A percentile compares a stretch with the other conserved stretches of the same genome.
These are phyloP conservation scores for Zygoascus bituminiphila DNA, from an alignment of 805 yeast species.

Conservation along the genomic window DNA sequence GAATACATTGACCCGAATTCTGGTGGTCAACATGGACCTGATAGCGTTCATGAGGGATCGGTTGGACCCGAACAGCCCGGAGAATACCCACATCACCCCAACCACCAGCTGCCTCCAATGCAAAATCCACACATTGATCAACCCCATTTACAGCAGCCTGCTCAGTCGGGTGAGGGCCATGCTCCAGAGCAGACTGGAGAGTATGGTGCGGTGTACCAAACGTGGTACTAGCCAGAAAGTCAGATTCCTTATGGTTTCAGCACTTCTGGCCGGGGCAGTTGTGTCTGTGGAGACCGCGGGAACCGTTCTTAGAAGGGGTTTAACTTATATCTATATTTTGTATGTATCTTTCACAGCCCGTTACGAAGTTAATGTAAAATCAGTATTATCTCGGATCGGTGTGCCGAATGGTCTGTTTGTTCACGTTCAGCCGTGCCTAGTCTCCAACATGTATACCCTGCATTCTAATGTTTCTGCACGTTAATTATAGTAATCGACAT, in stretches of 20 bases:
- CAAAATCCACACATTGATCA: not conserved
- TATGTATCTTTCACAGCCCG: not conserved
- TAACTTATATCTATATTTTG: not conserved
- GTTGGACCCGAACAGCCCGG: not conserved
- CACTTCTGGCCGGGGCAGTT: no score
- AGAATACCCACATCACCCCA: slow-evolving; percentile 2
- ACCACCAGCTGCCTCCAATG: not conserved
- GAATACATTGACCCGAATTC: not conserved
- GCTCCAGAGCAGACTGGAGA: not conserved
- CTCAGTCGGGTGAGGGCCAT: no score
- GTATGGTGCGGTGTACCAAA: not conserved
- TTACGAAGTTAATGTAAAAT: not conserved
- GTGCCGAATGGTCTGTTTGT: no score
- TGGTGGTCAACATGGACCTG: not conserved
- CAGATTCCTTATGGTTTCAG: not conserved
- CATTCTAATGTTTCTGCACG: not conserved
- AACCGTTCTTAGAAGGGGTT: no score
- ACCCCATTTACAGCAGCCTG: not conserved
- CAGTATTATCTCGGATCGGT: no score
- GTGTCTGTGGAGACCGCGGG: no score
- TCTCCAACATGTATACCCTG: no score
- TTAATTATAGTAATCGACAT: not conserved
- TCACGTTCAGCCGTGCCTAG: no score
- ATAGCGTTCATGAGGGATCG: not conserved
- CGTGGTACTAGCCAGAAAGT: not conserved